Percentiles rank a stretch among this genome's conserved stretches.
These are phyloP conservation scores for Fusarium duplospermum DNA, from an alignment of 2,329 filamentous ascomycete genomes.

Conservation along the genomic window DNA sequence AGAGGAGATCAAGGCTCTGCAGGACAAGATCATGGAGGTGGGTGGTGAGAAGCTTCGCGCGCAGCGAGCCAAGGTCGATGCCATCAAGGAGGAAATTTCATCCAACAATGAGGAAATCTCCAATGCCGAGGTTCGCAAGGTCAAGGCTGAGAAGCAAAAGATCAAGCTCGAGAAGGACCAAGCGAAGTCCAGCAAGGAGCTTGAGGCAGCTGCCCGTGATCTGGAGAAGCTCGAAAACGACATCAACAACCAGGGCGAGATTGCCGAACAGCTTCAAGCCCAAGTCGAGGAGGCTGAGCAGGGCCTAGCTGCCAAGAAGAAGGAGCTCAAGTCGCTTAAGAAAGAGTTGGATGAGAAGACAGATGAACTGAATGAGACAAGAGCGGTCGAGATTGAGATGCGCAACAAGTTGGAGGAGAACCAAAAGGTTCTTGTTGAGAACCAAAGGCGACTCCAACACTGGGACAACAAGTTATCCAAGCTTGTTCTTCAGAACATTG, in stretches of 20 bases:
- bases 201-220: conserved; percentile 77
- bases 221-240: conserved; percentile 83
- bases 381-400: conserved; percentile 96
- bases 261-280: conserved; percentile 77
- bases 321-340: conserved; percentile 83
- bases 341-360: conserved; percentile 87
- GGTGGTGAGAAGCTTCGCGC: conserved; percentile 92
- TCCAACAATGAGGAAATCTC: conserved; percentile 85
- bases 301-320: conserved; percentile 80
- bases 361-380: conserved; percentile 86
- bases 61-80: conserved; percentile 91
- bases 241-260: conserved; percentile 79
- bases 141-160: conserved; percentile 93
- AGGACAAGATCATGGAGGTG: conserved; percentile 98
- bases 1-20: conserved; percentile 89
- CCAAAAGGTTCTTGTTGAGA: conserved; percentile 87
- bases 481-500: conserved; percentile 83
- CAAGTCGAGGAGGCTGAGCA: conserved; percentile 86
- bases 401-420: conserved; percentile 97
- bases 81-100: conserved; percentile 86
- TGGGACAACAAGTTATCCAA: conserved; percentile 93
- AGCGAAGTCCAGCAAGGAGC: conserved; percentile 81
- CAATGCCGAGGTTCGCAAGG: conserved; percentile 85
- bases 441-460: conserved; percentile 84
- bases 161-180: conserved; percentile 87